These are phyloP conservation scores for Syncephalastrum monosporum DNA, from an alignment of 371 early-diverging fungal genomes.

Conservation along the genomic window DNA sequence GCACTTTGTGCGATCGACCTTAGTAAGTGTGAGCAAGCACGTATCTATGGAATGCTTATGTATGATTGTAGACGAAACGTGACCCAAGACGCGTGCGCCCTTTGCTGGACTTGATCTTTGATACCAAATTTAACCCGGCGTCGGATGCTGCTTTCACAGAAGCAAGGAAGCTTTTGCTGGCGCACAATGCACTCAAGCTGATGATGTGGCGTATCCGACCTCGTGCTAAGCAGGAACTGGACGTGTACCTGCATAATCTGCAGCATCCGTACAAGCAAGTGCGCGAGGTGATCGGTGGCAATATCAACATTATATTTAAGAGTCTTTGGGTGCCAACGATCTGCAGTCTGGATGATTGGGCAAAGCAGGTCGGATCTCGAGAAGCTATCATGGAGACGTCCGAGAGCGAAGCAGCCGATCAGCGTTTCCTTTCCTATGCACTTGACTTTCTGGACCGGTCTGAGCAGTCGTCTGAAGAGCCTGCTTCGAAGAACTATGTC, in stretches of 20 bases:
- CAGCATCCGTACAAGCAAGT: constrained; percentile 89
- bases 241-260: constrained; percentile 55
- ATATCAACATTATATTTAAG: constrained; percentile 68
- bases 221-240: constrained; percentile 40
- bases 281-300: constrained; percentile 73
- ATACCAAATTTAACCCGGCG: constrained; percentile 69
- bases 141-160: constrained; percentile 84
- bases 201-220: constrained; percentile 72
- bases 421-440: constrained; percentile 10
- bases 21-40: constrained; percentile 25
- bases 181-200: constrained; percentile 52
- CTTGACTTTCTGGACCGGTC: no score
- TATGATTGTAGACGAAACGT: constrained; percentile 47
- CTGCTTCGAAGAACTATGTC: constrained; percentile 56
- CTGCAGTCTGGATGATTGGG: no score
- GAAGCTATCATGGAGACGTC: constrained; percentile 15
- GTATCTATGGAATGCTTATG: background rate
- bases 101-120: constrained; percentile 64
- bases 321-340: constrained; percentile 66
- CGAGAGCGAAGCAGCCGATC: constrained; percentile 38
- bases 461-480: constrained; percentile 4
- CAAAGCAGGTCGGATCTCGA: background rate
- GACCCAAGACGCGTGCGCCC: constrained; percentile 83
- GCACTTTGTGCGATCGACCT: constrained; percentile 53
- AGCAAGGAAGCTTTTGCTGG: constrained; percentile 72